phyloP scores from a whole-genome alignment of 169 alveolate species.

The Theileria annulata region DNA sequence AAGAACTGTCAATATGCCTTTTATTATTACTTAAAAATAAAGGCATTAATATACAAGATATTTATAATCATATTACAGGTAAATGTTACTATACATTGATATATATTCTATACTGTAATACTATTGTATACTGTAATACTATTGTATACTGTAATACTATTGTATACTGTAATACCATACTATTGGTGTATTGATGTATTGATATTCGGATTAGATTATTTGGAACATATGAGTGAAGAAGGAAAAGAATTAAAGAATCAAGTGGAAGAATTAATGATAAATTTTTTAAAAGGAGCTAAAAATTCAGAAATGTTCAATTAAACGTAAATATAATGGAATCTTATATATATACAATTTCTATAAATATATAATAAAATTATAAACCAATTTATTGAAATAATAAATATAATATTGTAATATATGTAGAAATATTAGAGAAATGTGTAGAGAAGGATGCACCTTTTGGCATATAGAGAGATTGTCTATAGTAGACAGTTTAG shows the following conservation, averaged over 20 bases:
- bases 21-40: conserved; percentile 55
- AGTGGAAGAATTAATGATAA: conserved; percentile 34
- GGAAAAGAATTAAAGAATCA: conserved; percentile 36
- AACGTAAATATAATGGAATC: background rate
- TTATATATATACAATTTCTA: background rate
- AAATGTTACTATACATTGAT: no score
- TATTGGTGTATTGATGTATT: no score
- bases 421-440: no score
- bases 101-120: no score
- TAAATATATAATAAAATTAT: no score
- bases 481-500: conserved; percentile 28
- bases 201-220: conserved; percentile 17
- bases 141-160: no score
- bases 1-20: conserved; percentile 48
- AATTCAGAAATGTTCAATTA: conserved; percentile 32
- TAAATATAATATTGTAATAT: no score
- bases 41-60: conserved; percentile 68
- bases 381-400: no score
- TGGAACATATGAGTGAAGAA: conserved; percentile 53
- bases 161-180: no score
- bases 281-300: conserved; percentile 50
- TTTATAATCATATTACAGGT: conserved; percentile 56
- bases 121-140: no score
- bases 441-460: conserved; percentile 5
- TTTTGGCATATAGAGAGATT: conserved; percentile 11